Base-by-base conservation (phyloP, 2,329 filamentous ascomycete species). In the Epicoccum sorghinum region DNA sequence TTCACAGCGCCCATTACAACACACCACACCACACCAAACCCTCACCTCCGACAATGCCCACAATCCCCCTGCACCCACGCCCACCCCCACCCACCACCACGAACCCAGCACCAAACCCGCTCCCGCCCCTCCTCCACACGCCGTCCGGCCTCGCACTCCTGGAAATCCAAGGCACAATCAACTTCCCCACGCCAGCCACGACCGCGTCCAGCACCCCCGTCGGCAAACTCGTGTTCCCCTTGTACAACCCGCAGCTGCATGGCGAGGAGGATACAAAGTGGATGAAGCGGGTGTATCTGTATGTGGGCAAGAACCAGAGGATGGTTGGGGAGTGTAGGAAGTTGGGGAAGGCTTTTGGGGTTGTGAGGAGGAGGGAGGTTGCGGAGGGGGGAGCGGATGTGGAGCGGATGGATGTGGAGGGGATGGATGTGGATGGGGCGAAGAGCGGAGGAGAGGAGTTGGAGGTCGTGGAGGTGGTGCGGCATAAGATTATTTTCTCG, bases 271-370 rank as follows among this genome's bases (percentile, higher is more conserved):
- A 85, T 64, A 87, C 85, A 0, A 83, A 83, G 8, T 97, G 93
- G 93, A 96, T 93, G 90, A 96, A 92, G 76, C 83, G 86, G 32
- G 91, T 93, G 25, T 90, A 96, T 69, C 78, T 98, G 43, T 96
- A 93, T 70, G 84, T 98, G 4, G 95, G 93, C 5, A 85, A 88
- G 68, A 89, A 97, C 72, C 95, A 98, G 77, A 84, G 93, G 56
- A 83, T 98, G 70, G 90, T 87, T 1, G 95, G 95, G 3, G 92
- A 98, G 74, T 87, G 96, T 43, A 96, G 92, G 81, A 96, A 92
- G 76, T 77, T 98, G 44, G 83, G 84, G 5, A 89, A 85, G 68
- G 87, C 93, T 3, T 71, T 97, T 62, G 95, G 89, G 4, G 80
- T 98, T n/a, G 81, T 98, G 23, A 83, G 86, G 59, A 81, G 40